These are phyloP conservation scores for Xylaria sp. DNA, from an alignment of 2,329 filamentous ascomycete genomes.

Conservation along the genomic window DNA sequence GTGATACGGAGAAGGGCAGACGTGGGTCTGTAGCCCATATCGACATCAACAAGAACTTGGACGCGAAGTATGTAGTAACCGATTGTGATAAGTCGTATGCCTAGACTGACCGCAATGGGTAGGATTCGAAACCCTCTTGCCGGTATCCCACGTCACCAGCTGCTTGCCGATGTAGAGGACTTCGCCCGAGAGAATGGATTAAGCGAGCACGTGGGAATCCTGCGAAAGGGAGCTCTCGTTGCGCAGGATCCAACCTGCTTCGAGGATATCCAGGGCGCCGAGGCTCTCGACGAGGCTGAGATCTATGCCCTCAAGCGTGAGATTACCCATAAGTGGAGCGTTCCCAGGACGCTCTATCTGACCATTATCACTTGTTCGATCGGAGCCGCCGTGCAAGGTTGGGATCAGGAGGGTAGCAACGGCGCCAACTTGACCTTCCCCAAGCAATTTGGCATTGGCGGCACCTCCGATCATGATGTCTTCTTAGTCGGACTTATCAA, in stretches of 20 bases:
- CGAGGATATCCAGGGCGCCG: slow-evolving; percentile 67
- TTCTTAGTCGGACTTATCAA: slow-evolving; percentile 69
- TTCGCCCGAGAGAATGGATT: slow-evolving; percentile 71
- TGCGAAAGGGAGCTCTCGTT: slow-evolving; percentile 78
- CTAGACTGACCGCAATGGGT: slow-evolving; percentile 6
- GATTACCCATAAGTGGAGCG: slow-evolving; percentile 73
- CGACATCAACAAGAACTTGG: slow-evolving; percentile 59
- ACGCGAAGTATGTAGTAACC: slow-evolving; percentile 56
- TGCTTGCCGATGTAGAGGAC: slow-evolving; percentile 65
- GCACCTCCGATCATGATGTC: slow-evolving; percentile 35
- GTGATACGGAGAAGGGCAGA: slow-evolving; percentile 51
- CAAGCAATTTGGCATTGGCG: slow-evolving; percentile 61
- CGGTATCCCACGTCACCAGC: slow-evolving; percentile 61
- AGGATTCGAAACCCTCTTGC: slow-evolving; percentile 61
- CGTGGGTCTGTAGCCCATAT: slow-evolving; percentile 50
- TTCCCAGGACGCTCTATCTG: slow-evolving; percentile 70
- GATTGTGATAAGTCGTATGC: neutral
- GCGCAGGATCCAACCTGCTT: slow-evolving; percentile 75
- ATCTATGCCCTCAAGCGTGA: slow-evolving; percentile 71
- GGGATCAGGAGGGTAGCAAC: slow-evolving; percentile 74
- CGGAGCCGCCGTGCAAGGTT: slow-evolving; percentile 74
- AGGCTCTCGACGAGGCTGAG: slow-evolving; percentile 69
- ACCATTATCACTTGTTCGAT: slow-evolving; percentile 76
- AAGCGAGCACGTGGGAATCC: slow-evolving; percentile 64
- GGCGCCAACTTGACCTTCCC: slow-evolving; percentile 73